phyloP scores from a whole-genome alignment of 2,329 filamentous ascomycete genomes.

The Madurella mycetomatis region DNA sequence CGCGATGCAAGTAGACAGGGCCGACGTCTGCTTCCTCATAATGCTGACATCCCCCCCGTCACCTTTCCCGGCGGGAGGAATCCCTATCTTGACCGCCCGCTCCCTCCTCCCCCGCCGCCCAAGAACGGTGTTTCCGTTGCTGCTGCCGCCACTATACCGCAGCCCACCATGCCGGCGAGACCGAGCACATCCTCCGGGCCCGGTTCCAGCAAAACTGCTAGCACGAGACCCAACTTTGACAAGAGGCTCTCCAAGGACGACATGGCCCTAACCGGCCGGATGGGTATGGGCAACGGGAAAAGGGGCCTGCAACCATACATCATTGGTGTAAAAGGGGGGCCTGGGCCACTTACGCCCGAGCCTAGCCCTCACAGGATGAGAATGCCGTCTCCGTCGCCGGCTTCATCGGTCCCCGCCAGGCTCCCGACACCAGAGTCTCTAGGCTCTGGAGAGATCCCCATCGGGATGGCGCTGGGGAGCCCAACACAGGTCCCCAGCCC shows the following conservation, averaged over 20 bases:
- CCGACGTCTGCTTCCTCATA: conserved; percentile 29
- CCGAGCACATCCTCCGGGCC: conserved; percentile 41
- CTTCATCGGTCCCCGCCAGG: conserved; percentile 34
- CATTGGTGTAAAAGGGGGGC: conserved; percentile 34
- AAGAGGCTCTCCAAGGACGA: conserved; percentile 46
- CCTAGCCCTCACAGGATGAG: conserved; percentile 32
- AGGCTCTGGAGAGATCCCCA: conserved; percentile 45
- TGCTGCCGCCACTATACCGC: conserved; percentile 19
- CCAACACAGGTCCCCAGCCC: conserved; percentile 46
- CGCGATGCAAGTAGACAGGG: conserved; percentile 25
- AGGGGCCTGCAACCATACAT: conserved; percentile 21
- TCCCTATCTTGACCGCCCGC: conserved; percentile 30
- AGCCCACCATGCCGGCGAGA: conserved; percentile 32
- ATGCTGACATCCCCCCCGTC: conserved; percentile 30
- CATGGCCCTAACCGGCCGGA: conserved; percentile 34
- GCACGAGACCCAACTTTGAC: conserved; percentile 28
- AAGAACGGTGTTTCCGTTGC: conserved; percentile 22
- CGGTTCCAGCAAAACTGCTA: conserved; percentile 28
- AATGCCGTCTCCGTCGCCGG: conserved; percentile 28
- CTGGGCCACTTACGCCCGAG: conserved; percentile 41
- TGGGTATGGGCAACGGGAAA: conserved; percentile 27
- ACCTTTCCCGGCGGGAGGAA: conserved; percentile 28
- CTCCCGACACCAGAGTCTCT: conserved; percentile 42
- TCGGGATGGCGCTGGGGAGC: conserved; percentile 72
- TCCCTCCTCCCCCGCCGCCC: conserved; percentile 28